A percentile compares a stretch with the other conserved stretches of the same genome.
Evolutionary conservation across 2,329 filamentous ascomycete species (phyloP).

Genomic region (Penicillium janthinellum): DNA sequence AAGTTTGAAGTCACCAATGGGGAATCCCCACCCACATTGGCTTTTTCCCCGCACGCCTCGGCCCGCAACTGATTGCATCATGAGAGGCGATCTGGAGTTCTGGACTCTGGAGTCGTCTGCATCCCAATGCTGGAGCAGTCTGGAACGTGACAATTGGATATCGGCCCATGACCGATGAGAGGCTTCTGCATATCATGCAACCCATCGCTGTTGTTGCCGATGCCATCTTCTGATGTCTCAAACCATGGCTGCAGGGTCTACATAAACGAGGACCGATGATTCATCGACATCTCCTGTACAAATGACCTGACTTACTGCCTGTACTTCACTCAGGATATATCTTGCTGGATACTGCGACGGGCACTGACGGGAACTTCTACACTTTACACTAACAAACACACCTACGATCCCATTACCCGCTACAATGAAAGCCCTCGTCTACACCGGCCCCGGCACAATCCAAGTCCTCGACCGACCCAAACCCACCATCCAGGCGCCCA

Average conservation of each 20-base stretch:
- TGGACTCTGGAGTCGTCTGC: neutral
- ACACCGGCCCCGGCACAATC: slow-evolving; percentile 38
- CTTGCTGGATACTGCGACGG: neutral
- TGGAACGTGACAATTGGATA: neutral
- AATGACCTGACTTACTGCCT: neutral
- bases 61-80: neutral
- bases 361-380: neutral
- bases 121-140: no score
- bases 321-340: neutral
- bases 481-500: slow-evolving; percentile 46
- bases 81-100: neutral
- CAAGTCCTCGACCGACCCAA: slow-evolving; percentile 46
- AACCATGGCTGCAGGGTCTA: neutral
- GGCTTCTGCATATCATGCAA: neutral
- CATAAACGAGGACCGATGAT: neutral
- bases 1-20: neutral
- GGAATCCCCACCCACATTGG: neutral
- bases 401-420: neutral
- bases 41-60: neutral
- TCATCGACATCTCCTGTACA: neutral
- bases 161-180: neutral
- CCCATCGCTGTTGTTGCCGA: neutral
- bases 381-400: no score
- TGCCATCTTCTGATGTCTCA: neutral
- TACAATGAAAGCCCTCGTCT: slow-evolving; percentile 54